Evolutionary conservation across 2,329 filamentous ascomycete genomes (phyloP).

Genomic region (Beauveria brongniartii): DNA sequence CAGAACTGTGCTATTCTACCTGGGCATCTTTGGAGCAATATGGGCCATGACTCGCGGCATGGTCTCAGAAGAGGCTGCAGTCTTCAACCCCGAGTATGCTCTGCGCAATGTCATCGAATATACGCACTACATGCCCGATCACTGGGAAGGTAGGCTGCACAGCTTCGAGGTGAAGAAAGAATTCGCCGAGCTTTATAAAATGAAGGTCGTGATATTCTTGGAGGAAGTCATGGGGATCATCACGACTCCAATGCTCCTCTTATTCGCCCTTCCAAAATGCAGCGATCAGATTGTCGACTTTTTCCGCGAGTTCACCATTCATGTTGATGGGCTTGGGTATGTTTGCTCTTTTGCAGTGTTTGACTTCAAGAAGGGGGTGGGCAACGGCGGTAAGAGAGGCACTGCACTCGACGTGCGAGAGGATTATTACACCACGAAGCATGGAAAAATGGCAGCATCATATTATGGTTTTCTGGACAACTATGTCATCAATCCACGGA

Average conservation of each 20-base stretch:
- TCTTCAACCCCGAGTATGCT: conserved; percentile 88
- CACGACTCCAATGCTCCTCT: conserved; percentile 81
- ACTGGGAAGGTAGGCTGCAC: conserved; percentile 86
- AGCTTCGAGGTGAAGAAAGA: conserved; percentile 88
- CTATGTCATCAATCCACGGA: conserved; percentile 69
- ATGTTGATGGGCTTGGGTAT: conserved; percentile 91
- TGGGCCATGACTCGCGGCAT: conserved; percentile 78
- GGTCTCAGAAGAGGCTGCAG: conserved; percentile 78
- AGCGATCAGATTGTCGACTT: conserved; percentile 95
- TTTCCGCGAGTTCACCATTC: conserved; percentile 94
- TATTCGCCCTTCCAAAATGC: conserved; percentile 77
- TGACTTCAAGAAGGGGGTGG: conserved; percentile 79
- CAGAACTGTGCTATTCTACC: conserved; percentile 82
- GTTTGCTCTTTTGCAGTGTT: conserved; percentile 98
- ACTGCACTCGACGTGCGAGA: conserved; percentile 61
- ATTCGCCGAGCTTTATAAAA: conserved; percentile 83
- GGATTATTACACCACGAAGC: conserved; percentile 90
- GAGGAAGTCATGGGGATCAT: conserved; percentile 91
- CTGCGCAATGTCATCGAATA: conserved; percentile 84
- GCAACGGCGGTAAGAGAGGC: conserved; percentile 31
- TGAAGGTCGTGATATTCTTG: conserved; percentile 83
- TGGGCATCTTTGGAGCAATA: conserved; percentile 72
- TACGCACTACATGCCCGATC: conserved; percentile 82
- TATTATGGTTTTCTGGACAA: conserved; percentile 94
- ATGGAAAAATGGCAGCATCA: conserved; percentile 97